Base-by-base conservation (phyloP, 108 stramenopile genomes). In the Cyclotella baltica region DNA sequence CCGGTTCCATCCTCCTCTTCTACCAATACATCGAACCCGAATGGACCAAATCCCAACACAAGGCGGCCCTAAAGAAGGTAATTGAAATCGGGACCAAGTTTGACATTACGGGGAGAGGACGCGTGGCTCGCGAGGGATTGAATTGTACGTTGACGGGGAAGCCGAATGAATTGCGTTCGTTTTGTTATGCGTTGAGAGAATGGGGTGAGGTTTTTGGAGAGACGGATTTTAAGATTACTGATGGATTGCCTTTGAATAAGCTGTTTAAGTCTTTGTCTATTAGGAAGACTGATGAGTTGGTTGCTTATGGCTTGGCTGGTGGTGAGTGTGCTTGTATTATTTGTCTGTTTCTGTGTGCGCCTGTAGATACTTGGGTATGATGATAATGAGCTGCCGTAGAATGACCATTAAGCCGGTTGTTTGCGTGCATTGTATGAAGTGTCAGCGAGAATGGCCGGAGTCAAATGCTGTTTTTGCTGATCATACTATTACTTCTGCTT, bases 211-310 rank as follows among this genome's bases (percentile, higher is more conserved):
- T 86, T 20, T 93, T 93, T 76, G 29, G 70, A 3, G 72, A 86
- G 28, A 91, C 93, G 4, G 93, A 93, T 57, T 93, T 93, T 62
- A 93, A 93, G 73, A 47, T 93, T 2, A 91, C 90, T 13, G 89
- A 93, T 74, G 70, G 74, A 15, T 11, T 93, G 18, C 89, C 93
- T 51, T 25, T 48, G 23, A 70, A 63, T 25, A 85, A 91, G 64
- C 11, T 76, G 23, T 93, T 93, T 67, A 87, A 87, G 55, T 74
- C 76, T 27, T 57, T 93, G 11, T 73, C 77, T 6, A 77, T 88
- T 4, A 80, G 88, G 22, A 86, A 87, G 66, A 85, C 87, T 13
- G 78, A 87, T 19, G 93, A 93, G 67, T 62, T 96, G 11, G 95
- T 96, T 0, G 88, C 86, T 6, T 96, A 93, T 80, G 95, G 92